These are phyloP conservation scores for Odonthalia washingtoniensis DNA, from an alignment of 31 red algal genomes.

Conservation along the genomic window DNA sequence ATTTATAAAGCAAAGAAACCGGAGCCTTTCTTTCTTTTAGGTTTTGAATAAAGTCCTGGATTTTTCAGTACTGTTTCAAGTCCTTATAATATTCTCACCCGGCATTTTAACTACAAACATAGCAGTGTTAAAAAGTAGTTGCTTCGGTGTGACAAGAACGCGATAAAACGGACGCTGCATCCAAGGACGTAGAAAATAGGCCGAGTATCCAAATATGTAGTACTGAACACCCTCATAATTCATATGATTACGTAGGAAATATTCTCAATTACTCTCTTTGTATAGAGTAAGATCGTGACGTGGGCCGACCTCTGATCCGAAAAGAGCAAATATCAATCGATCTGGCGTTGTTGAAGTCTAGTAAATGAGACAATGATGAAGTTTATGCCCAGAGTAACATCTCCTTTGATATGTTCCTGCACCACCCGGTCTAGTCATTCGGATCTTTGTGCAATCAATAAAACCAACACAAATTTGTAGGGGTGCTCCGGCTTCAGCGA, in stretches of 20 bases:
- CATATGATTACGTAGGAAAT: neutral
- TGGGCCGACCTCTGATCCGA: too few relatives aligned
- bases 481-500: too few relatives aligned
- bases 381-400: constrained; percentile 8
- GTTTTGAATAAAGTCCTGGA: neutral
- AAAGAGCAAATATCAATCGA: constrained; percentile 3
- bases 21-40: neutral
- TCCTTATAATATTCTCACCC: neutral
- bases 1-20: too few relatives aligned
- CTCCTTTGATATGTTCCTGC: neutral
- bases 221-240: neutral
- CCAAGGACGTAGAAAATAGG: neutral
- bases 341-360: constrained; percentile 13
- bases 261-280: neutral
- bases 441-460: too few relatives aligned
- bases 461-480: too few relatives aligned
- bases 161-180: constrained; percentile 1
- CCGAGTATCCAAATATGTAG: neutral
- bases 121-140: neutral
- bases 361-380: neutral
- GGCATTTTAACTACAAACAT: neutral
- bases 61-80: constrained; percentile 13
- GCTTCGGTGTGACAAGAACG: neutral
- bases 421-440: neutral
- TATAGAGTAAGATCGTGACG: too few relatives aligned